Base-by-base conservation (phyloP, 2,329 filamentous ascomycete species). In the Colletotrichum godetiae region DNA sequence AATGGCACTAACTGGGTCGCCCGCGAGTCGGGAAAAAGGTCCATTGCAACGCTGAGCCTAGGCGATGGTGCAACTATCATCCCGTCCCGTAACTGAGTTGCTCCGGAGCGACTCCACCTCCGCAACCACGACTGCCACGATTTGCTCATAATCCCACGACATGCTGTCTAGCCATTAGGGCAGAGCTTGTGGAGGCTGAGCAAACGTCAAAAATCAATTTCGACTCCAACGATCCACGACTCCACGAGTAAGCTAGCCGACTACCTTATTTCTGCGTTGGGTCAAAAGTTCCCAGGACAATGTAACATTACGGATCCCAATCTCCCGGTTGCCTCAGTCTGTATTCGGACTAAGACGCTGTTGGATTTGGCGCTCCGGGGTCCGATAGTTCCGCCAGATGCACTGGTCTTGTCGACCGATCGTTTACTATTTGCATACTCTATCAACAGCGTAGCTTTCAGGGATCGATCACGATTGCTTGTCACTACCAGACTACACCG, bases 21-120 rank as follows among this genome's bases (percentile, higher is more conserved):
- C 42, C 33, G 60, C 52, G 61, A 61, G 56, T 65, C 55, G 70
- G 59, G 33, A 8, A n/a, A 29, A 65, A 68, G 27, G 27, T 42
- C 55, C 35, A 49, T 6, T 65, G 56, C 56, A 73, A 65, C 46
- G 46, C 56, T 56, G 33, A 22, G 19, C 59, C 67, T 70, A 46
- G 67, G 60, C 56, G 58, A 68, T 60, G 70, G 67, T 24, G 37
- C 56, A 73, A 73, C 55, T 56, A 29, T 73, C 70, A 46, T 56
- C 37, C 70, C 70, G 70, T 60, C 10, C n/a, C 60, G 60, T 60
- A 60, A 37, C 29, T 56, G 53, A 73, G 59, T 73, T 70, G 61
- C 56, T 57, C 70, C 67, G 70, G 46, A 19, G 37, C 57, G 37
- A 42, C 49, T 61, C 67, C 70, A 73, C 67, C 58, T 37, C 31